Evolutionary conservation across 1,284 basidiomycete species (phyloP), one percentile per base, ranked within the genome.

Genomic region (Apiotrichum gamsii): DNA sequence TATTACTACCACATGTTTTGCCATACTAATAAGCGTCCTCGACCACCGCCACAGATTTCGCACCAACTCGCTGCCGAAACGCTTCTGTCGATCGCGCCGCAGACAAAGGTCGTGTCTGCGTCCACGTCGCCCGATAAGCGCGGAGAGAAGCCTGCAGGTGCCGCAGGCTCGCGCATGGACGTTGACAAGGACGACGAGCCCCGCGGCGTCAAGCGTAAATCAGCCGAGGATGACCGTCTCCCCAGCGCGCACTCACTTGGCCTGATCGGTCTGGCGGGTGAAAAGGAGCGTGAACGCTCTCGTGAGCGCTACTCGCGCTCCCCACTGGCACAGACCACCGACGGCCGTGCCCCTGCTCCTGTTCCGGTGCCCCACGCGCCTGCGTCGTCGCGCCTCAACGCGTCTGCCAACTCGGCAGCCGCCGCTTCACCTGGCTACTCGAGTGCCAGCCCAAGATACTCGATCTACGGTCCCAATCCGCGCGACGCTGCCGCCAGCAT

Each of bases 11-110:
- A n/a, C n/a, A n/a, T n/a, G n/a, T n/a, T n/a, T n/a, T n/a, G n/a
- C n/a, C n/a, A n/a, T n/a, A n/a, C n/a, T n/a, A n/a, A n/a, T n/a
- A n/a, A n/a, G n/a, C n/a, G n/a, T n/a, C n/a, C n/a, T n/a, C n/a
- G n/a, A n/a, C n/a, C n/a, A n/a, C n/a, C n/a, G n/a, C 5, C 24
- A 35, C 59, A 70, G 65, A 59, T 65, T 21, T 69, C 67, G 8
- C 69, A 72, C 43, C 71, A 73, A 53, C 62, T 70, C 16, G 71
- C 71, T 8, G 71, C 71, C 1, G 71, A 73, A 49, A 64, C 71
- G 2, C 56, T 73, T 8, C 56, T 73, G 6, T 67, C 64, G 6
- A 72, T 73, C 50, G 70, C 66, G 3, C 69, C 71, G 2, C 51
- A 55, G n/a, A 55, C 62, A 5, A 58, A 61, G 39, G 52, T 45